These are phyloP conservation scores for Kwoniella europaea DNA, from an alignment of 768 basidiomycete species.

Conservation along the genomic window DNA sequence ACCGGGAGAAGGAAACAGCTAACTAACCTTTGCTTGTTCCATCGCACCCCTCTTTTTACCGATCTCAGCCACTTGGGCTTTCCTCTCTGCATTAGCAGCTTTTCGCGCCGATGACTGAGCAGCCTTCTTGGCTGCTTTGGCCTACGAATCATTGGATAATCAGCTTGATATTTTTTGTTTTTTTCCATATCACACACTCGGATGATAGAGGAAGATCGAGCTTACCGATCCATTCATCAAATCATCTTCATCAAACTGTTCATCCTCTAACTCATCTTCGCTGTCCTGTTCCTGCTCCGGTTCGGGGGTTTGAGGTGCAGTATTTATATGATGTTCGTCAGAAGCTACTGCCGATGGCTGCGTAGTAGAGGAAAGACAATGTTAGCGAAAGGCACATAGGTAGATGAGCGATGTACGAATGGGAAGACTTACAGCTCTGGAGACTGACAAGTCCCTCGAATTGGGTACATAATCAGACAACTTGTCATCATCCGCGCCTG, in stretches of 20 bases:
- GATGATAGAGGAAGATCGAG: not conserved
- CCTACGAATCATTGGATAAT: not conserved
- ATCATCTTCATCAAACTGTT: conserved; percentile 43
- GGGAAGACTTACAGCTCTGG: conserved; percentile 69
- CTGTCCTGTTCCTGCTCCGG: conserved; percentile 21
- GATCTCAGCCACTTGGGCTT: conserved; percentile 46
- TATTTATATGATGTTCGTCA: conserved; percentile 70
- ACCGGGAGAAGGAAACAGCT: not conserved
- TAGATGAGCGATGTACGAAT: not conserved
- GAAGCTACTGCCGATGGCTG: conserved; percentile 63
- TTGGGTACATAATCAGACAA: conserved; percentile 84
- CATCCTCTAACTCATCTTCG: conserved; percentile 43
- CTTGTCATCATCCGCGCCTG: conserved; percentile 72
- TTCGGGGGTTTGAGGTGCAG: conserved; percentile 54
- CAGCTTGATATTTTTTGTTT: not conserved
- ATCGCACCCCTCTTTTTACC: conserved; percentile 43
- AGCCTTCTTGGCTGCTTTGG: conserved; percentile 30
- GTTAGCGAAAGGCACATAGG: no score
- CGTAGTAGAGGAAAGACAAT: no score
- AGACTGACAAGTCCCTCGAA: conserved; percentile 78
- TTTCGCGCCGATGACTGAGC: conserved; percentile 44
- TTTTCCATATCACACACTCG: no score
- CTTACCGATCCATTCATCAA: conserved; percentile 26
- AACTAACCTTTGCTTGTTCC: conserved; percentile 49
- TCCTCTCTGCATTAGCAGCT: conserved; percentile 46